phyloP scores from a whole-genome alignment of 23 red algal species.

The Gracilaria vermiculophylla region DNA sequence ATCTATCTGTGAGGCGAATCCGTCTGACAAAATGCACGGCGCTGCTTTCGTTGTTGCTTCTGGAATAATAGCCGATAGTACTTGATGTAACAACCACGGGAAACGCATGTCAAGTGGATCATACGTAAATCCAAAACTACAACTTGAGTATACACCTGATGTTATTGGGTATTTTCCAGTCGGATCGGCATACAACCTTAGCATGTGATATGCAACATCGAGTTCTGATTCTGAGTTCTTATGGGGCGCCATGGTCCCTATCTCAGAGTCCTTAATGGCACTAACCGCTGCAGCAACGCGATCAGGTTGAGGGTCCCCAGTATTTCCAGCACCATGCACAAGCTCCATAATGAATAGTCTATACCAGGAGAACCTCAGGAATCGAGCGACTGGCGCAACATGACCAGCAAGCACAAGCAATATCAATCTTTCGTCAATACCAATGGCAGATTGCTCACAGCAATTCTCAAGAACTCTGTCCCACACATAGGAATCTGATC shows the following conservation, averaged over 20 bases:
- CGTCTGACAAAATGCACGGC: slow-evolving; percentile 13
- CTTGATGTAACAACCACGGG: slow-evolving; percentile 57
- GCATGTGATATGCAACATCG: slow-evolving; percentile 60
- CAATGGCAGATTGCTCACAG: slow-evolving; percentile 6
- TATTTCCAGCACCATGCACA: slow-evolving; percentile 44
- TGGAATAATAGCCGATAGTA: slow-evolving; percentile 36
- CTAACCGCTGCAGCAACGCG: slow-evolving; percentile 45
- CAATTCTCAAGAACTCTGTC: slow-evolving; percentile 11
- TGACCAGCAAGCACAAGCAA: slow-evolving; percentile 40
- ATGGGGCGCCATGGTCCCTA: slow-evolving; percentile 41
- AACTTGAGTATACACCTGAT: slow-evolving; percentile 31
- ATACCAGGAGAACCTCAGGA: slow-evolving; percentile 55
- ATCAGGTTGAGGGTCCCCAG: not conserved
- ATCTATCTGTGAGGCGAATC: slow-evolving; percentile 34
- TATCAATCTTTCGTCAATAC: slow-evolving; percentile 42
- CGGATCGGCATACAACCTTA: slow-evolving; percentile 57
- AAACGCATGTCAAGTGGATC: slow-evolving; percentile 38
- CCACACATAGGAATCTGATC: not conserved
- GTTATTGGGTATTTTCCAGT: slow-evolving; percentile 28
- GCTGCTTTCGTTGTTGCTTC: slow-evolving; percentile 21
- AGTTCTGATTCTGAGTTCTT: not conserved
- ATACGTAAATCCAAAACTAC: slow-evolving; percentile 37
- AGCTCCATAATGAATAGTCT: slow-evolving; percentile 64
- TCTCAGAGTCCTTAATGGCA: slow-evolving; percentile 7
- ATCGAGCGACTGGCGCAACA: slow-evolving; percentile 41